Conservation (phyloP, 805 yeast genomes). For the Saturnispora ahearnii region DNA sequence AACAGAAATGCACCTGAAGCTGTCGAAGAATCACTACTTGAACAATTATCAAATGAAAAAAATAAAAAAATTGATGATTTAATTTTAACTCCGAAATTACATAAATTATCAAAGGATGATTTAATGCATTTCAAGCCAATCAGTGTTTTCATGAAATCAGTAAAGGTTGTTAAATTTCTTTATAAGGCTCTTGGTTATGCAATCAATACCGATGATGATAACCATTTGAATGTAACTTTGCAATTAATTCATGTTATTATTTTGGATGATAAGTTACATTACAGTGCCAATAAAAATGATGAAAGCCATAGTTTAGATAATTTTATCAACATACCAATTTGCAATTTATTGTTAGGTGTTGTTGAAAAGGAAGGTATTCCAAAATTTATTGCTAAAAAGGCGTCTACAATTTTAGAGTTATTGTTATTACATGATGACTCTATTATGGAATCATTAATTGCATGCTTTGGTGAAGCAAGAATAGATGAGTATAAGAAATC, state of each 20-base stretch:
- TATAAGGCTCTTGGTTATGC: slow-evolving; percentile 50
- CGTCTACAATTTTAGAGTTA: slow-evolving; percentile 45
- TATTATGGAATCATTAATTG: slow-evolving; percentile 42
- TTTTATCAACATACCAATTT: slow-evolving; percentile 47
- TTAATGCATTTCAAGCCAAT: slow-evolving; percentile 30
- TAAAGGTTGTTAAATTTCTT: slow-evolving; percentile 45
- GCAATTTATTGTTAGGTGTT: slow-evolving; percentile 46
- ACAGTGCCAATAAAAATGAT: slow-evolving; percentile 33
- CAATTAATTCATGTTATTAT: slow-evolving; percentile 60
- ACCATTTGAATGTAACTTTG: slow-evolving; percentile 48
- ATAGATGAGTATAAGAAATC: slow-evolving; percentile 42
- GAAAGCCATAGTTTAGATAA: slow-evolving; percentile 19
- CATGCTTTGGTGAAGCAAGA: slow-evolving; percentile 49
- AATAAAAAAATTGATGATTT: slow-evolving; percentile 33
- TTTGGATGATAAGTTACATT: slow-evolving; percentile 25
- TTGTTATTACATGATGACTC: slow-evolving; percentile 41
- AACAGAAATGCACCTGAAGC: slow-evolving; percentile 44
- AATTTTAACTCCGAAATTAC: slow-evolving; percentile 40
- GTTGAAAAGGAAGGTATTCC: slow-evolving; percentile 41
- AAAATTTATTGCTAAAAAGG: slow-evolving; percentile 40
- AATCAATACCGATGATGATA: slow-evolving; percentile 41
- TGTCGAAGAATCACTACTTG: slow-evolving; percentile 38
- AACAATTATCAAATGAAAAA: slow-evolving; percentile 32
- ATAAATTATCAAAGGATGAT: slow-evolving; percentile 23
- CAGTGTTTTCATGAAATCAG: slow-evolving; percentile 43